Evolutionary conservation across 1,284 basidiomycete species (phyloP).

Genomic region (Coniferiporia weirii): DNA sequence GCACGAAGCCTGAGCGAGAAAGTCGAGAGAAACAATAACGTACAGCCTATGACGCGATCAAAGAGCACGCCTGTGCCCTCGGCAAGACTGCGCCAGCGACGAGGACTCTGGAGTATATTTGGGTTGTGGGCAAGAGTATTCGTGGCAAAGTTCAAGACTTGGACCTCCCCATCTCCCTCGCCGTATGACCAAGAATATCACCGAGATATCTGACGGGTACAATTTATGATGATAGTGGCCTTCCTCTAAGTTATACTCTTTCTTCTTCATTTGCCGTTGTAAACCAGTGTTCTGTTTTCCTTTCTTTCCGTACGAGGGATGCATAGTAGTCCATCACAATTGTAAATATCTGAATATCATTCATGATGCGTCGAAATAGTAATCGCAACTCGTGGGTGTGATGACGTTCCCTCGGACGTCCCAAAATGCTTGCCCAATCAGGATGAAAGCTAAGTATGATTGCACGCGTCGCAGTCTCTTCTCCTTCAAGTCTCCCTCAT

Average conservation of each 20-base stretch:
- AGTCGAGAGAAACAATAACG: constrained; percentile 7
- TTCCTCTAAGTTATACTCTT: neutral
- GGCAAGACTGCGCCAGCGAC: neutral
- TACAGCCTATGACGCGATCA: constrained; percentile 9
- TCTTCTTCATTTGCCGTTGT: neutral
- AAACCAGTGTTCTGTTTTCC: too few relatives aligned
- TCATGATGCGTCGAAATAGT: too few relatives aligned
- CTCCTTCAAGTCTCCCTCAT: too few relatives aligned
- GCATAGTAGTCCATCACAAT: too few relatives aligned
- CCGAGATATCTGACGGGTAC: neutral
- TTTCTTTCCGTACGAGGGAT: too few relatives aligned
- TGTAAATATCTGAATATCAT: too few relatives aligned
- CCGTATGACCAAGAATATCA: neutral
- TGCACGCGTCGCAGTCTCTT: too few relatives aligned
- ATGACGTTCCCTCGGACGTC: too few relatives aligned
- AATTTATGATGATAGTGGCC: too few relatives aligned
- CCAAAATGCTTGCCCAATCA: neutral
- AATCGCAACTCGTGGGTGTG: too few relatives aligned
- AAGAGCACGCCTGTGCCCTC: constrained; percentile 15
- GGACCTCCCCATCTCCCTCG: constrained; percentile 4
- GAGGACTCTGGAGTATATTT: constrained; percentile 13
- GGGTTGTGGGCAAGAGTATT: constrained; percentile 14
- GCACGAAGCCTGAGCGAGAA: constrained; percentile 16
- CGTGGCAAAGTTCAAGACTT: constrained; percentile 13
- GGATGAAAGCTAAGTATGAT: neutral